Evolutionary conservation across 768 basidiomycete genomes (phyloP).

Genomic region (Mrakia hoshinonis): DNA sequence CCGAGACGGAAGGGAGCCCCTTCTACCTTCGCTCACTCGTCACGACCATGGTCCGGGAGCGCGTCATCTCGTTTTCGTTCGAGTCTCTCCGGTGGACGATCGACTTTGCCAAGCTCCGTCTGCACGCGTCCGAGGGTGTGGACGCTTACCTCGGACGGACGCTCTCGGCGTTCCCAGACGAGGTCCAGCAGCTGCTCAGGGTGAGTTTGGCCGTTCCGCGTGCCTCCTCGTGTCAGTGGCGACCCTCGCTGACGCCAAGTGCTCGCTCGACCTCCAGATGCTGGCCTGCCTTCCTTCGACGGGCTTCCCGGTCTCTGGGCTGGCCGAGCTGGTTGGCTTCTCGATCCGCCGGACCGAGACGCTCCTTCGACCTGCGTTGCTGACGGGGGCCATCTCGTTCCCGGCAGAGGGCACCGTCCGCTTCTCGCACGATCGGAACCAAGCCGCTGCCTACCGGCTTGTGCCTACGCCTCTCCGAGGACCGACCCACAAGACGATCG

Average conservation of each 20-base stretch:
- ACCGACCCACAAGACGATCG: not conserved
- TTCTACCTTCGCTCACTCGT: conserved; percentile 10
- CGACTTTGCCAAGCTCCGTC: conserved; percentile 1
- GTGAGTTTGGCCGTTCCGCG: not conserved
- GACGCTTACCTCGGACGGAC: not conserved
- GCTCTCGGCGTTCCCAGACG: not conserved
- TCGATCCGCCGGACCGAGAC: not conserved
- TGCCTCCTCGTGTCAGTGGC: too few species aligned
- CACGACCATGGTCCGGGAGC: not conserved
- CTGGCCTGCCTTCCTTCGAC: conserved; percentile 22
- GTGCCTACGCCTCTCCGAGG: not conserved
- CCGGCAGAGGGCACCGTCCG: conserved; percentile 5
- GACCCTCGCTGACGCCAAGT: not conserved
- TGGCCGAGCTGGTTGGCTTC: conserved; percentile 5
- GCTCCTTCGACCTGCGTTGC: not conserved
- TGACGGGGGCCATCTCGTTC: not conserved
- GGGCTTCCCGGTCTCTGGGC: not conserved
- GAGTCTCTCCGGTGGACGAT: not conserved
- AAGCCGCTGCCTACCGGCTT: not conserved
- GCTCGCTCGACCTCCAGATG: not conserved
- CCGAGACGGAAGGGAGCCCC: conserved; percentile 12
- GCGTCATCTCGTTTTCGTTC: not conserved
- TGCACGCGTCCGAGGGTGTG: conserved; percentile 2
- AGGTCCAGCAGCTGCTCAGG: not conserved
- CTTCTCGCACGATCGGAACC: conserved; percentile 20